These are phyloP conservation scores for Boletus sensibilis DNA, from an alignment of 768 basidiomycete genomes.

Conservation along the genomic window DNA sequence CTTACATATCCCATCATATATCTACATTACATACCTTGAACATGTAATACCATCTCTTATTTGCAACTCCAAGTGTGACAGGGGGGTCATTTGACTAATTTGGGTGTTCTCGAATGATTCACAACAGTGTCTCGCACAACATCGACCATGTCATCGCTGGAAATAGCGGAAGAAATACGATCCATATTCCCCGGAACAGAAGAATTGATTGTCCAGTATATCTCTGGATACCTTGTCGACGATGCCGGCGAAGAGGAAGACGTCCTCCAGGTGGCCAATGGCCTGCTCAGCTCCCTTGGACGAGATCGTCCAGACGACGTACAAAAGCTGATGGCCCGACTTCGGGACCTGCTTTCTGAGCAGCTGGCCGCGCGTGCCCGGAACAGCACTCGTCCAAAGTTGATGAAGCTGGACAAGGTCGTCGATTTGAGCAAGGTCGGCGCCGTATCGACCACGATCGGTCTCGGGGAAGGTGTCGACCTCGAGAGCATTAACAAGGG, in stretches of 20 bases:
- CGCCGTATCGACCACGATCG: slow-evolving; percentile 77
- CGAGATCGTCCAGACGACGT: slow-evolving; percentile 57
- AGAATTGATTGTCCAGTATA: slow-evolving; percentile 82
- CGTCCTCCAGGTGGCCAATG: slow-evolving; percentile 70
- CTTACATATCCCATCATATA: slow-evolving; percentile 12
- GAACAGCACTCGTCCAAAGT: slow-evolving; percentile 59
- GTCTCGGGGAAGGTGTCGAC: slow-evolving; percentile 79
- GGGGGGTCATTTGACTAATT: neutral
- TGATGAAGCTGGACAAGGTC: slow-evolving; percentile 79
- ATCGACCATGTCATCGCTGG: slow-evolving; percentile 59
- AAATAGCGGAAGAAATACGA: slow-evolving; percentile 80
- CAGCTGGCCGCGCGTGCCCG: slow-evolving; percentile 58
- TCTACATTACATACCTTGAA: slow-evolving; percentile 21
- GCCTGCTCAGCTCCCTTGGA: slow-evolving; percentile 75
- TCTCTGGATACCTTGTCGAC: slow-evolving; percentile 85
- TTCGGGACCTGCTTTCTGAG: slow-evolving; percentile 63
- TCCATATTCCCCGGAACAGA: slow-evolving; percentile 70
- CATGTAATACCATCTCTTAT: slow-evolving; percentile 10
- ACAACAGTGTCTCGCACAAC: neutral
- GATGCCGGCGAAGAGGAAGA: slow-evolving; percentile 89
- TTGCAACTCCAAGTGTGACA: neutral
- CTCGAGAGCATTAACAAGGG: slow-evolving; percentile 92
- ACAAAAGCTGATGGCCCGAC: slow-evolving; percentile 63
- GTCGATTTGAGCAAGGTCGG: slow-evolving; percentile 84
- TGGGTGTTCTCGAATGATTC: neutral